phyloP scores from a whole-genome alignment of 225 moss, liverwort and hornwort genomes.

The Thuidium tamariscinum region DNA sequence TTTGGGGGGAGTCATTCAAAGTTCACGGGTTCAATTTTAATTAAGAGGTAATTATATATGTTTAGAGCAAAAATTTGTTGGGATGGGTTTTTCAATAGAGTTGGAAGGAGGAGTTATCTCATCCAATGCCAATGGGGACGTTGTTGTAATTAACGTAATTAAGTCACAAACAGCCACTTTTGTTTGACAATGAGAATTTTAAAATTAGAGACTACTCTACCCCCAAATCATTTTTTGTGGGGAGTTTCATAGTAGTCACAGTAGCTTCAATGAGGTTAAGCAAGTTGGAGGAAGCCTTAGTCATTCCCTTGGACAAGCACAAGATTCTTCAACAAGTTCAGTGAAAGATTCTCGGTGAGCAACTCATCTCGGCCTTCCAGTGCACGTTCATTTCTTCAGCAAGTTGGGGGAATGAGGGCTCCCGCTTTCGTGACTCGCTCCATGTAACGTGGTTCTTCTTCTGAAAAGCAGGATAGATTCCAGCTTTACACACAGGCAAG shows the following conservation, averaged over 20 bases:
- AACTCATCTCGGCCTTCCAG: neutral
- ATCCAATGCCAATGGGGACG: neutral
- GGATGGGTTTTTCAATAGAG: neutral
- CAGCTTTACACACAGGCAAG: neutral
- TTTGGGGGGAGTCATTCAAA: too few relatives aligned
- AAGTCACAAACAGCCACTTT: too few relatives aligned
- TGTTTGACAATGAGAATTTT: neutral
- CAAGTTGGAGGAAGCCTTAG: neutral
- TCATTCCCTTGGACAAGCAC: neutral
- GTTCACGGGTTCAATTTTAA: too few relatives aligned
- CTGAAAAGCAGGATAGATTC: neutral
- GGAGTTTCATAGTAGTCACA: neutral
- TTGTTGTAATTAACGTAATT: neutral
- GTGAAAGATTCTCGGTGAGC: neutral
- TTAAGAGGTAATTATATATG: neutral
- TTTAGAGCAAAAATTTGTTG: neutral
- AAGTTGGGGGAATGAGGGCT: neutral
- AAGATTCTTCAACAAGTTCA: neutral
- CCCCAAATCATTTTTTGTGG: too few relatives aligned
- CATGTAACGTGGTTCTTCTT: neutral
- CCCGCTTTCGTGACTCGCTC: too few relatives aligned
- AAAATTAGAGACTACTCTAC: neutral
- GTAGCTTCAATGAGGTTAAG: neutral
- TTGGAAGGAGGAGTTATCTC: too few relatives aligned
- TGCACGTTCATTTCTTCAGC: neutral